Evolutionary conservation across 1,139 yeast species (phyloP).

Genomic region (Suhomyces ambrosiae): DNA sequence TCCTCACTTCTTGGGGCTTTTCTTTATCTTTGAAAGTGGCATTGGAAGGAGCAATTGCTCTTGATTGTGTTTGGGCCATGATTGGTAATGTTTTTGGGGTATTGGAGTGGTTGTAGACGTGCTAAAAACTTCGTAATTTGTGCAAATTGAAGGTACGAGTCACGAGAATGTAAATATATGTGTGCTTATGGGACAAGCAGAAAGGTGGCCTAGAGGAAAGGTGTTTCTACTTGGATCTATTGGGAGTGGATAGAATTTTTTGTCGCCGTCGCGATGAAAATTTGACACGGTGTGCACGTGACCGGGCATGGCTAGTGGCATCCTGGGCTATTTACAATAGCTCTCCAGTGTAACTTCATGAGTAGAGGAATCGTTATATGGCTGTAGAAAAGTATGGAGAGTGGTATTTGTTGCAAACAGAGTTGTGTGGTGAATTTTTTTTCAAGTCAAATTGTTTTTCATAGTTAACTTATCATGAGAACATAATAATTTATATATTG

Average conservation of each 20-base stretch:
- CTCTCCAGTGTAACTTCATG: too few relatives aligned
- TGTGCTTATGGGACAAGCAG: too few relatives aligned
- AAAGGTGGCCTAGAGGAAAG: neutral
- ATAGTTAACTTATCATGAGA: too few relatives aligned
- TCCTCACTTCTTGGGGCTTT: constrained; percentile 96
- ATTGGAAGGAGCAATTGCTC: constrained; percentile 60
- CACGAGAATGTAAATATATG: neutral
- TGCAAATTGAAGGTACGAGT: constrained; percentile 1
- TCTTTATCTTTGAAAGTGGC: constrained; percentile 93
- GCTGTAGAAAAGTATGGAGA: too few relatives aligned
- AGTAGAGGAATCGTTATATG: too few relatives aligned
- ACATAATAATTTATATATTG: too few relatives aligned
- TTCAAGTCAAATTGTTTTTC: too few relatives aligned
- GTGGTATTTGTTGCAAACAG: too few relatives aligned
- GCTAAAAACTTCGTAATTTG: constrained; percentile 3
- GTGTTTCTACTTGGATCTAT: neutral
- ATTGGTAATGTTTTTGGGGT: neutral
- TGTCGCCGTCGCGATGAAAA: constrained; percentile 12
- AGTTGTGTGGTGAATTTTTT: too few relatives aligned
- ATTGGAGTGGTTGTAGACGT: neutral
- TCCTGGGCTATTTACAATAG: too few relatives aligned
- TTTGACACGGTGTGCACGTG: constrained; percentile 8
- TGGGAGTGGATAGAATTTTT: neutral
- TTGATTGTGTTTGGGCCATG: constrained; percentile 16
- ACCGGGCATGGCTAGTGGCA: neutral